Evolutionary conservation across 2,329 filamentous ascomycete species (phyloP), one percentile per base, ranked within the genome.

Genomic region (Pseudocercospora vitis): DNA sequence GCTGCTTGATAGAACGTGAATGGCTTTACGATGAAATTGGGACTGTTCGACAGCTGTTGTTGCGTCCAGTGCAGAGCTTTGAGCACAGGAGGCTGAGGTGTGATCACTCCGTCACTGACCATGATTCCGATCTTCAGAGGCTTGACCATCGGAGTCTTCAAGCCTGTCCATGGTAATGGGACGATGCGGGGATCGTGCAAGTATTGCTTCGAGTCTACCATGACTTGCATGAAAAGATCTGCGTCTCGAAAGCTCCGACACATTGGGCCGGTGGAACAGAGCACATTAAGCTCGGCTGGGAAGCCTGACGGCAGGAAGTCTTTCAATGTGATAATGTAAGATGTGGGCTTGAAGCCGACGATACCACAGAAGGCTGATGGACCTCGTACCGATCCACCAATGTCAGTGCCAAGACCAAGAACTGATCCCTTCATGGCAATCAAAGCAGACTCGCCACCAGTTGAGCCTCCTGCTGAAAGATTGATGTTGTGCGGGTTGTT

Each of bases 301-400:
- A 61, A 61, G 16, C 55, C 55, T 12, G 8, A 23, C 18, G 50
- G 53, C 12, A 58, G 16, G 26, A 61, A 54, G 48, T 55, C 56
- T 35, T 51, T 46, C 53, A 56, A 53, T 7, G 52, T 50, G 18
- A 58, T 19, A 8, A 53, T 58, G 26, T 59, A 61, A 23, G 47
- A 28, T 1, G 58, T 59, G 1, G 76, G 73, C 55, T 62, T 62
- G 55, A 66, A 64, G 12, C 66, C 66, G 26, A 60, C 67, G 42
- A 68, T 63, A 8, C 64, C 67, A 35, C 71, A 70, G 72, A 91
- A 91, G 63, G 95, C 91, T 52, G 95, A 88, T 70, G 88, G 91
- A 68, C 96, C 94, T 63, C 85, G 83, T 65, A 94, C 85, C 50
- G 71, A 75, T 2, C 78, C 78, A 0, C 76, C 78, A 42, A 86